Evolutionary conservation across 78 protist species (phyloP), one percentile per base, ranked within the genome.

Genomic region (Bigelowiella natans): DNA sequence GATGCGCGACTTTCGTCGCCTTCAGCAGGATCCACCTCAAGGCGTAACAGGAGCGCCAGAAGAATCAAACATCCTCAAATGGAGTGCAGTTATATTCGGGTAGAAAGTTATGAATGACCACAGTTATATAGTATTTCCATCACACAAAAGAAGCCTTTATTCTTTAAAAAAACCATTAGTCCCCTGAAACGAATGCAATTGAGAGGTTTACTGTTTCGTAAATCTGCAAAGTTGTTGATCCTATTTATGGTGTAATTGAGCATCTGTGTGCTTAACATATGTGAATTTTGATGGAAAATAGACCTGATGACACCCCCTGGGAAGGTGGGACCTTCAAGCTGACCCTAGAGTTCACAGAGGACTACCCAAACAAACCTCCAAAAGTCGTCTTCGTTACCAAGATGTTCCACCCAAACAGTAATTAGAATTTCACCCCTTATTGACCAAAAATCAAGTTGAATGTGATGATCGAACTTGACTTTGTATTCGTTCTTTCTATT

Each of bases 31-130:
- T 88, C 97, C 97, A 0, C 91, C 95, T 0, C 39, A 83, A 18
- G 92, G 89, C 30, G 64, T 87, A 7, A 87, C 89, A 2, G 89
- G 38, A 31, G 89, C 98, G 1, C 99, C 99, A 0, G 30, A 28
- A 31, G 97, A 95, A 1, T 92, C 95, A 85, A 94, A 97, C 91
- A 95, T 99, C 85, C 94, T 97, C 96, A 85, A 87, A 87, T 99
- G 99, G 99, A 92, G 96, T 39, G 99, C 99, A 0, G 97, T 98
- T 31, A 99, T 99, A n/a, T 97, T 99, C 88, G 99, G 99, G 97
- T 95, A 64, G 18, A n/a, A n/a, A n/a, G n/a, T n/a, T n/a, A n/a
- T n/a, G n/a, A n/a, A n/a, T n/a, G n/a, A n/a, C n/a, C n/a, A n/a
- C n/a, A n/a, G n/a, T n/a, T n/a, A n/a, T n/a, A n/a, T n/a, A n/a